These are phyloP conservation scores for Athelia sp. DNA, from an alignment of 1,284 basidiomycete species.

Conservation along the genomic window DNA sequence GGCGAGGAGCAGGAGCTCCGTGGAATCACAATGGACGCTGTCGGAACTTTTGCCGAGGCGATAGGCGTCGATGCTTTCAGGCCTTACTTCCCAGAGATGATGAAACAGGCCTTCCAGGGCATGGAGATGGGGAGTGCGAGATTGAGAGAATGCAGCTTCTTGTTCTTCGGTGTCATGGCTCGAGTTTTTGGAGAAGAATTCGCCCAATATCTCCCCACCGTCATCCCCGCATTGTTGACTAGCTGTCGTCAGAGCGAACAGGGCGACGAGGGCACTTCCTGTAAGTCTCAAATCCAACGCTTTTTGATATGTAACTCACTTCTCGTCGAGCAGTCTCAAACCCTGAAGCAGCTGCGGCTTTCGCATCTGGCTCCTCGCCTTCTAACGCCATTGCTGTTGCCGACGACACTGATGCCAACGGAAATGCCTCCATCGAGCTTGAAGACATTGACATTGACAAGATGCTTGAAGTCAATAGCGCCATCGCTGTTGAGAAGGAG, in stretches of 20 bases:
- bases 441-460: slow-evolving; percentile 86
- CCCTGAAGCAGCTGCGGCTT: slow-evolving; percentile 47
- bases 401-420: slow-evolving; percentile 49
- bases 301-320: not conserved
- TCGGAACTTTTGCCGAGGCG: slow-evolving; percentile 97
- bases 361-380: slow-evolving; percentile 71
- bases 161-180: slow-evolving; percentile 98
- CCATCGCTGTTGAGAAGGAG: slow-evolving; percentile 98
- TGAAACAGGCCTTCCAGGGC: slow-evolving; percentile 93
- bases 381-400: slow-evolving; percentile 60
- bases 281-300: slow-evolving; percentile 26
- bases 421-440: slow-evolving; percentile 64
- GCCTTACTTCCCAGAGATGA: slow-evolving; percentile 93
- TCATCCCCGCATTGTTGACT: slow-evolving; percentile 82
- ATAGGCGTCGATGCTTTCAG: slow-evolving; percentile 94
- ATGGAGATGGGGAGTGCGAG: slow-evolving; percentile 85
- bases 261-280: slow-evolving; percentile 51
- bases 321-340: slow-evolving; percentile 35
- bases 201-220: slow-evolving; percentile 79
- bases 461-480: slow-evolving; percentile 89
- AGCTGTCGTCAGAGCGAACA: slow-evolving; percentile 87
- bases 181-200: slow-evolving; percentile 96
- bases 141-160: slow-evolving; percentile 93
- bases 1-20: slow-evolving; percentile 92
- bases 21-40: slow-evolving; percentile 97